Evolutionary conservation across 2,329 filamentous ascomycete species (phyloP).

Genomic region (Ophiosphaerella herpotricha): DNA sequence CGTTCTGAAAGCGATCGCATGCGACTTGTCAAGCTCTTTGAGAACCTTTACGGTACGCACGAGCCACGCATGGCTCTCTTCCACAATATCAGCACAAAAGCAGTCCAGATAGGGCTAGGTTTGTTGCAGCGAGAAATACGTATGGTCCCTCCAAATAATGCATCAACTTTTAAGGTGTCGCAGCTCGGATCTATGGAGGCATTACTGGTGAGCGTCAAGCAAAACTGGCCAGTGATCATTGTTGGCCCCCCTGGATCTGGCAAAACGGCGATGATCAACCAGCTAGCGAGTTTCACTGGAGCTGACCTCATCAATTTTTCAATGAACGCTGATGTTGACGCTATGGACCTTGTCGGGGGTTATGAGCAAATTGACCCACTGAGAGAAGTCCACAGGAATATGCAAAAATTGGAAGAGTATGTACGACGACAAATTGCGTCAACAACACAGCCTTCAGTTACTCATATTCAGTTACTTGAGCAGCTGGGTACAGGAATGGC

Average conservation of each 20-base stretch:
- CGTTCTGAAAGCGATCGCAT: conserved; percentile 70
- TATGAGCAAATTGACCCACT: conserved; percentile 92
- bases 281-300: conserved; percentile 79
- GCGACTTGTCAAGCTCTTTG: conserved; percentile 69
- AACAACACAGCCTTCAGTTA: conserved; percentile 7
- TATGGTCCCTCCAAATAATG: conserved; percentile 29
- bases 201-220: conserved; percentile 81
- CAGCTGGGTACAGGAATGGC: conserved; percentile 13
- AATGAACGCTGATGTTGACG: conserved; percentile 93
- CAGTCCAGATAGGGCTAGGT: conserved; percentile 81
- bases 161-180: conserved; percentile 39
- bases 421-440: conserved; percentile 50
- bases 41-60: conserved; percentile 62
- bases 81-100: conserved; percentile 68
- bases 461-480: conserved; percentile 27
- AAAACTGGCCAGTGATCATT: conserved; percentile 86
- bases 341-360: conserved; percentile 94
- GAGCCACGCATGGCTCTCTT: conserved; percentile 56
- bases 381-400: conserved; percentile 68
- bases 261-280: conserved; percentile 79
- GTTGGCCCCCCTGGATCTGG: conserved; percentile 84
- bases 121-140: conserved; percentile 64
- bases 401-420: conserved; percentile 58
- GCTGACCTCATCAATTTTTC: conserved; percentile 79
- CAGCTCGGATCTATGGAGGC: conserved; percentile 80